Percentiles rank a stretch among this genome's conserved stretches.
Conservation (phyloP, 2,329 filamentous ascomycete species). For the Aureobasidium zeae region DNA sequence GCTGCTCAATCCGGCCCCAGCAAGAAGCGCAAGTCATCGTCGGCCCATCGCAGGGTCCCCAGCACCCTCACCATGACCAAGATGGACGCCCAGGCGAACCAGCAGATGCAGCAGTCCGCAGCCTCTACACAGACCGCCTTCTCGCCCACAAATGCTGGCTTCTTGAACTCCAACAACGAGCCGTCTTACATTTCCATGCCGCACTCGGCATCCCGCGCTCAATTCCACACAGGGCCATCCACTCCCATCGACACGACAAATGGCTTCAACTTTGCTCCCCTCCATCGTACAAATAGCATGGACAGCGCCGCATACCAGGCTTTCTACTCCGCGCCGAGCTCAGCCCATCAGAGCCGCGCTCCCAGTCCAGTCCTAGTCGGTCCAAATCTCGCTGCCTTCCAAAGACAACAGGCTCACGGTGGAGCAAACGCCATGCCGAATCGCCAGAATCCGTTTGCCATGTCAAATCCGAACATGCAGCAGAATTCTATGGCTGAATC, state of each 20-base stretch:
- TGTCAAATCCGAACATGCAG: constrained; percentile 12
- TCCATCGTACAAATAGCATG: constrained; percentile 29
- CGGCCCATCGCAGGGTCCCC: constrained; percentile 51
- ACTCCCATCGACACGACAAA: constrained; percentile 56
- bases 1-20: constrained; percentile 53
- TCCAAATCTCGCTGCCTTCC: constrained; percentile 28
- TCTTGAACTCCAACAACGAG: constrained; percentile 16
- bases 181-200: constrained; percentile 18
- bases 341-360: constrained; percentile 67
- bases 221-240: constrained; percentile 52
- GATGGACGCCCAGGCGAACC: constrained; percentile 55
- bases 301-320: constrained; percentile 51
- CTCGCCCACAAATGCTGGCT: constrained; percentile 33
- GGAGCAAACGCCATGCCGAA: constrained; percentile 10
- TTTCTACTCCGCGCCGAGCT: constrained; percentile 62
- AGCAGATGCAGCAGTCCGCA: constrained; percentile 23
- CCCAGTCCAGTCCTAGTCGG: constrained; percentile 53
- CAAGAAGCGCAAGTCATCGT: constrained; percentile 64
- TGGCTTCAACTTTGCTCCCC: constrained; percentile 36
- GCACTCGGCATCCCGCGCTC: constrained; percentile 19
- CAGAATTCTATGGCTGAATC: constrained; percentile 5
- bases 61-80: constrained; percentile 72
- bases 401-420: constrained; percentile 23
- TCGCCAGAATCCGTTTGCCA: constrained; percentile 16
- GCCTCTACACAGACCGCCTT: constrained; percentile 29